Conservation (phyloP, 2,329 filamentous ascomycete species). For the Dactylellina drechsleri region DNA sequence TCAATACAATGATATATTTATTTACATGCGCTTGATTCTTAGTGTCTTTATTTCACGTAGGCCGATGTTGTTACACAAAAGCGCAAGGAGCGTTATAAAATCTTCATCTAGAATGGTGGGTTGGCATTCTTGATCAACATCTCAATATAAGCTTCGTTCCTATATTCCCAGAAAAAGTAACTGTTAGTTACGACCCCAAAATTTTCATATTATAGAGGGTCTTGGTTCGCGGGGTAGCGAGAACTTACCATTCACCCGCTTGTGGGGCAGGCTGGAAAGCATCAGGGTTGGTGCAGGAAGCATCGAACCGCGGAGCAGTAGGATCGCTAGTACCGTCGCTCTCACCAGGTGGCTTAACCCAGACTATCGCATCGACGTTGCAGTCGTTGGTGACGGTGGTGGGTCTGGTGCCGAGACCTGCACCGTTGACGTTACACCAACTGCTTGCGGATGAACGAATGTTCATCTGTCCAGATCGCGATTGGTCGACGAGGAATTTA, state of each 20-base stretch:
- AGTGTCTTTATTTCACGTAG: not conserved
- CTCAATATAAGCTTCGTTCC: constrained; percentile 68
- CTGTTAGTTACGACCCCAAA: not conserved
- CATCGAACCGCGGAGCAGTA: constrained; percentile 67
- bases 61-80: not conserved
- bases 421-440: constrained; percentile 74
- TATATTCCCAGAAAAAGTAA: not conserved
- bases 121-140: constrained; percentile 69
- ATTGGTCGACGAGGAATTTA: constrained; percentile 67
- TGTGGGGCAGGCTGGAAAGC: constrained; percentile 74
- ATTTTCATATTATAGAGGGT: not conserved
- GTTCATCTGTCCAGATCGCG: constrained; percentile 56
- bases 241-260: constrained; percentile 73
- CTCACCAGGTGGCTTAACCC: constrained; percentile 75
- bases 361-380: constrained; percentile 74
- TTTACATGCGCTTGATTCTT: not conserved
- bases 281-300: constrained; percentile 67
- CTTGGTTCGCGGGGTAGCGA: not conserved
- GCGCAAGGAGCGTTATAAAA: not conserved
- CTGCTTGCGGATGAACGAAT: constrained; percentile 69
- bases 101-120: constrained; percentile 64
- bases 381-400: constrained; percentile 70
- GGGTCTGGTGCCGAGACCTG: constrained; percentile 74
- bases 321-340: constrained; percentile 66
- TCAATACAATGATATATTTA: not conserved